Conservation (phyloP, 805 yeast species). For the Candida silvicultrix region DNA sequence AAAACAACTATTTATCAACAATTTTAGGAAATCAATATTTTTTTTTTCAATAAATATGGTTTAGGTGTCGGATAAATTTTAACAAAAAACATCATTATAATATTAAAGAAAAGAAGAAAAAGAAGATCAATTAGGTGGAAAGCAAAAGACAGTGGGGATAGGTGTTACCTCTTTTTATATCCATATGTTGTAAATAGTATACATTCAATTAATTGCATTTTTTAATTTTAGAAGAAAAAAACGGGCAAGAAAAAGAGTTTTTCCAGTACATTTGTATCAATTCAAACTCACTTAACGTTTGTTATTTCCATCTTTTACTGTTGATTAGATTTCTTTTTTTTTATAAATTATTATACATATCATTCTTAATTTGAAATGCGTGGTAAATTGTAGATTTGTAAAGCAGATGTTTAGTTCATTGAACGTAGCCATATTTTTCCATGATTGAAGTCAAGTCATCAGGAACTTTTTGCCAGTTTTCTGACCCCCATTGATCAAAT, state of each 20-base stretch:
- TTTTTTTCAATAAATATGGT: not conserved
- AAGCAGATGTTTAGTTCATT: too few species aligned
- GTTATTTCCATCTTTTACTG: not conserved
- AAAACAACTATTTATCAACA: not conserved
- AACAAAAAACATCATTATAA: not conserved
- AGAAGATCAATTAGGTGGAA: not conserved
- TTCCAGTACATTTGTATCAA: not conserved
- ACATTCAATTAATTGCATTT: not conserved
- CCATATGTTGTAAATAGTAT: not conserved
- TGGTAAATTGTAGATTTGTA: not conserved
- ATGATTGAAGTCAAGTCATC: slow-evolving; percentile 25
- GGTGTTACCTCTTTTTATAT: not conserved
- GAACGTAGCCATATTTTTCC: not conserved
- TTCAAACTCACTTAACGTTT: too few species aligned
- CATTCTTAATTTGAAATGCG: not conserved
- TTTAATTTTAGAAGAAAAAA: too few species aligned
- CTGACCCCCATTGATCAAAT: slow-evolving; percentile 23
- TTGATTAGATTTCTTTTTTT: not conserved
- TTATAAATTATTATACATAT: not conserved
- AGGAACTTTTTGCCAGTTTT: slow-evolving; percentile 26
- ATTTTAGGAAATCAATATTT: not conserved
- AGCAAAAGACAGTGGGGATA: not conserved
- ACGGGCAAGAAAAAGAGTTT: not conserved
- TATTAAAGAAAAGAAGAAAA: not conserved
- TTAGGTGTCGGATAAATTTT: too few species aligned